A percentile compares a stretch with the other conserved stretches of the same genome.
Evolutionary conservation across 2,329 filamentous ascomycete species (phyloP).

Genomic region (Hypoxylon sp.): DNA sequence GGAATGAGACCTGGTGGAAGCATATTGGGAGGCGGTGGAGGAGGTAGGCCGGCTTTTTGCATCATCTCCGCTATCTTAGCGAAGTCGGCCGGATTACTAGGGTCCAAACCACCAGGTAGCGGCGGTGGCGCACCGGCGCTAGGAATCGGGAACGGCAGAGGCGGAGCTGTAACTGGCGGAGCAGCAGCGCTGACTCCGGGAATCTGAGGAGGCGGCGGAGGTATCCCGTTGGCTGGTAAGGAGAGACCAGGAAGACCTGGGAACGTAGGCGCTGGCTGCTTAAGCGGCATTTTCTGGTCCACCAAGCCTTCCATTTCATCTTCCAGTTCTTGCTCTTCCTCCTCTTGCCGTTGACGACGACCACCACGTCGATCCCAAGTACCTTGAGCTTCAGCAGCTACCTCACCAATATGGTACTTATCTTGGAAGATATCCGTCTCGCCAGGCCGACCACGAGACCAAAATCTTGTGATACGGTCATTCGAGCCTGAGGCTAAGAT

Average conservation of each 20-base stretch:
- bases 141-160: conserved; percentile 69
- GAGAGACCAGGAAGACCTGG: conserved; percentile 71
- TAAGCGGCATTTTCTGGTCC: conserved; percentile 86
- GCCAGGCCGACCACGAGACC: conserved; percentile 90
- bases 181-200: conserved; percentile 53
- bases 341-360: conserved; percentile 84
- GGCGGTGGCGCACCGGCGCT: conserved; percentile 58
- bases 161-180: conserved; percentile 54
- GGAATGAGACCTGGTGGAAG: conserved; percentile 64
- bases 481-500: conserved; percentile 96
- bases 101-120: conserved; percentile 68
- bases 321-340: conserved; percentile 93
- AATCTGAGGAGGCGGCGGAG: conserved; percentile 55
- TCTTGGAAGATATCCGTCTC: conserved; percentile 90
- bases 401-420: conserved; percentile 94
- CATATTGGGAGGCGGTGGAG: conserved; percentile 69
- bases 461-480: conserved; percentile 96
- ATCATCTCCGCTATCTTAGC: conserved; percentile 75
- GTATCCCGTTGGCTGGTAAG: conserved; percentile 57
- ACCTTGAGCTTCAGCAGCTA: conserved; percentile 93
- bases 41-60: conserved; percentile 74
- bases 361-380: conserved; percentile 89
- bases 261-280: conserved; percentile 65
- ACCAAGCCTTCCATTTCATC: conserved; percentile 94
- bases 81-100: conserved; percentile 72